Evolutionary conservation across 805 yeast species (phyloP).

Genomic region (Candida sanyiensis): DNA sequence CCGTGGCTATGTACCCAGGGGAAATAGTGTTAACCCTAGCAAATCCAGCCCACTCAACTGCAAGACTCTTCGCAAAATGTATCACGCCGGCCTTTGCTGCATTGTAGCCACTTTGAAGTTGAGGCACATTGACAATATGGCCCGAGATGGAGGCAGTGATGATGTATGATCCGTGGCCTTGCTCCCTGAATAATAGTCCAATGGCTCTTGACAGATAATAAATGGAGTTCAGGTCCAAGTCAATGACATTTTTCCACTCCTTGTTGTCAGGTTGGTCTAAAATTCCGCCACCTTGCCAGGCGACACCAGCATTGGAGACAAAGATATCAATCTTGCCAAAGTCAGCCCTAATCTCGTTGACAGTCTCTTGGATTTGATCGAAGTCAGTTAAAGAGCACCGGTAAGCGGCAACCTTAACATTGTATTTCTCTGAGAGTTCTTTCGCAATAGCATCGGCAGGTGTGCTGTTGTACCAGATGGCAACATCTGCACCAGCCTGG

Average conservation of each 20-base stretch:
- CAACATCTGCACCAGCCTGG: slow-evolving; percentile 86
- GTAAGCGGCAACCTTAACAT: slow-evolving; percentile 59
- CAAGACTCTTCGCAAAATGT: slow-evolving; percentile 71
- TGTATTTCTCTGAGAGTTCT: slow-evolving; percentile 54
- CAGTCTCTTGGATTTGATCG: slow-evolving; percentile 24
- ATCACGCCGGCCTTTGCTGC: slow-evolving; percentile 82
- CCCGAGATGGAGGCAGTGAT: slow-evolving; percentile 90
- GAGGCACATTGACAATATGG: slow-evolving; percentile 82
- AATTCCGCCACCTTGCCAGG: slow-evolving; percentile 67
- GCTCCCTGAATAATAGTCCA: slow-evolving; percentile 68
- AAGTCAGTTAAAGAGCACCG: slow-evolving; percentile 30
- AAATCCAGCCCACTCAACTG: slow-evolving; percentile 82
- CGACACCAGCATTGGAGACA: slow-evolving; percentile 87
- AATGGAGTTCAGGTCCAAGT: slow-evolving; percentile 73
- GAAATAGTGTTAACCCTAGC: slow-evolving; percentile 82
- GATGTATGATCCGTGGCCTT: slow-evolving; percentile 73
- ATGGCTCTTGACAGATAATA: slow-evolving; percentile 73
- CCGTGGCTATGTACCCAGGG: slow-evolving; percentile 82
- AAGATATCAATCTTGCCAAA: slow-evolving; percentile 73
- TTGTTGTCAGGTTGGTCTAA: slow-evolving; percentile 38
- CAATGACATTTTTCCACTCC: slow-evolving; percentile 69
- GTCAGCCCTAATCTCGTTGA: slow-evolving; percentile 46
- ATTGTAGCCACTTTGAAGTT: slow-evolving; percentile 80
- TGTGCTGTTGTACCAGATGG: slow-evolving; percentile 31
- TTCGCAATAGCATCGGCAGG: slow-evolving; percentile 35